Evolutionary conservation across 257 asterid genomes (phyloP).

Genomic region (Gentiana straminea): DNA sequence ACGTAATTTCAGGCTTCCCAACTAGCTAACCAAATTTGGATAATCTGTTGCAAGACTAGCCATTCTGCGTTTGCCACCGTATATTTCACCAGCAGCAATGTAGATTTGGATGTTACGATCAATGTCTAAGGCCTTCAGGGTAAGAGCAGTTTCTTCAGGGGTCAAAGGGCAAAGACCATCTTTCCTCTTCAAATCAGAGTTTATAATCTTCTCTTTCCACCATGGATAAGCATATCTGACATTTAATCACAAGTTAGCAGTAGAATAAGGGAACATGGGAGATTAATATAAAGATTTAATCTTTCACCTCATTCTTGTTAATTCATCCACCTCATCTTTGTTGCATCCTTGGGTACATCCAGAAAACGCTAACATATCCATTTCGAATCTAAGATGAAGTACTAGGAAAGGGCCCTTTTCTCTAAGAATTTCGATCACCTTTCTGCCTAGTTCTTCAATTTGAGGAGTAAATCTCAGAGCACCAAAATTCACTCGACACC

Average conservation of each 20-base stretch:
- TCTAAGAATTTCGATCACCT: slow-evolving; percentile 65
- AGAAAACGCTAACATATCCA: slow-evolving; percentile 98
- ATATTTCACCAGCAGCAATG: slow-evolving; percentile 98
- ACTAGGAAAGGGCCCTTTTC: slow-evolving; percentile 84
- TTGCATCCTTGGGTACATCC: slow-evolving; percentile 96
- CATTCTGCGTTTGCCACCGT: slow-evolving; percentile 74
- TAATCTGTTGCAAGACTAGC: slow-evolving; percentile 56
- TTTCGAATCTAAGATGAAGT: slow-evolving; percentile 94
- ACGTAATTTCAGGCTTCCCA: slow-evolving; percentile 1
- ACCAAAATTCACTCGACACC: slow-evolving; percentile 83
- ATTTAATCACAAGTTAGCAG: slow-evolving; percentile 18
- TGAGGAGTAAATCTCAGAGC: slow-evolving; percentile 79
- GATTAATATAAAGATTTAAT: neutral
- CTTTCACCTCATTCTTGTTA: slow-evolving; percentile 81
- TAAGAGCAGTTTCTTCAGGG: slow-evolving; percentile 94
- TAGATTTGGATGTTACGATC: slow-evolving; percentile 71
- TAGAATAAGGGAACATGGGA: slow-evolving; percentile 4
- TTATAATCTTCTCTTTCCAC: slow-evolving; percentile 97
- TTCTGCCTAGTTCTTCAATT: slow-evolving; percentile 90
- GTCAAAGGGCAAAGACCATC: slow-evolving; percentile 95
- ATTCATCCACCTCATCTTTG: slow-evolving; percentile 67
- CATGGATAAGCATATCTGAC: slow-evolving; percentile 92
- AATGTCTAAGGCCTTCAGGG: slow-evolving; percentile 68
- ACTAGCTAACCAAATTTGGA: slow-evolving; percentile 62
- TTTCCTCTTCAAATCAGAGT: slow-evolving; percentile 84